phyloP scores from a whole-genome alignment of 805 yeast species.

The Candida khao-thaluensis region DNA sequence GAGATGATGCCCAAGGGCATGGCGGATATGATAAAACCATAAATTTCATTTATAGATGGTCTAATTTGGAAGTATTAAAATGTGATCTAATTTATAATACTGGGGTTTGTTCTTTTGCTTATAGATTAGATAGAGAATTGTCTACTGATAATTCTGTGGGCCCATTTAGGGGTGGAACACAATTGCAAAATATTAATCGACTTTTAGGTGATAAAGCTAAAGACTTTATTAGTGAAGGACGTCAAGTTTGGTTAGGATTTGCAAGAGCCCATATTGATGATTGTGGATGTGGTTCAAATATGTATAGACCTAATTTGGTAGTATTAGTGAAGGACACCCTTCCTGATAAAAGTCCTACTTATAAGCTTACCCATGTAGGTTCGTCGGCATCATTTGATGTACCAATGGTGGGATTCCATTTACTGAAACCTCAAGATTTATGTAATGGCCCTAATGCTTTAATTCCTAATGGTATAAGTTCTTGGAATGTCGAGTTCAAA shows the following conservation, averaged over 20 bases:
- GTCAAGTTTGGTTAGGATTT: constrained; percentile 41
- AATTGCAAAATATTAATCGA: constrained; percentile 25
- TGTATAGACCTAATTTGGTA: constrained; percentile 42
- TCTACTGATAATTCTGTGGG: constrained; percentile 22
- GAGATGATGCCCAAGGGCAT: no score
- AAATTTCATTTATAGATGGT: constrained; percentile 35
- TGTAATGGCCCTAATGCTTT: constrained; percentile 34
- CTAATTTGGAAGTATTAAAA: constrained; percentile 15
- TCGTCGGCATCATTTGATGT: constrained; percentile 31
- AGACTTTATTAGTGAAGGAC: constrained; percentile 16
- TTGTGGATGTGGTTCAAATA: constrained; percentile 42
- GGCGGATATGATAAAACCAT: constrained; percentile 23
- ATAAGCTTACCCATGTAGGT: constrained; percentile 30
- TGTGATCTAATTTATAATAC: constrained; percentile 19
- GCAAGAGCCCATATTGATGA: constrained; percentile 39
- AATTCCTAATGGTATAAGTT: constrained; percentile 36
- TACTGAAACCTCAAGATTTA: constrained; percentile 19
- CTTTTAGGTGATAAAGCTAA: constrained; percentile 10
- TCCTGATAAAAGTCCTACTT: constrained; percentile 3
- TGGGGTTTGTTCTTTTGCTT: constrained; percentile 15
- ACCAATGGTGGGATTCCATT: constrained; percentile 30
- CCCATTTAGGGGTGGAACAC: constrained; percentile 40
- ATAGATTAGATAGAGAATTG: constrained; percentile 10
- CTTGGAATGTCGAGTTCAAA: constrained; percentile 20
- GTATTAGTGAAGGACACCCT: constrained; percentile 19